Evolutionary conservation across 2,329 filamentous ascomycete species (phyloP), one percentile per base, ranked within the genome.

Genomic region (Hypomyces rosellus): DNA sequence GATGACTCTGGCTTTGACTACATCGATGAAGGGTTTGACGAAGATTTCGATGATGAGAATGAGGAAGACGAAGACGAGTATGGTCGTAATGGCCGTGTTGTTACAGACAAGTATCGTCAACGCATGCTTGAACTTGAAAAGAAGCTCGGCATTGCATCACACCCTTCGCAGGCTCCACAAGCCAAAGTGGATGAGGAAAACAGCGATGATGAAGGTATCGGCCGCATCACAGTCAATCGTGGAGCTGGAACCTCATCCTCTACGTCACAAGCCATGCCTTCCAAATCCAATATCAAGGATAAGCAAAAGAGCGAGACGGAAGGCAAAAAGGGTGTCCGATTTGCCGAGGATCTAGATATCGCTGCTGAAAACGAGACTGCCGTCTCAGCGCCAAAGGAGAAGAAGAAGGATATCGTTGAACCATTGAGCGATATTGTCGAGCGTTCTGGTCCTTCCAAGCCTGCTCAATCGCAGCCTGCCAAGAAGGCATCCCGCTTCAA

Each of bases 81-180:
- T 62, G 92, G 92, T 4, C 82, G 88, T 15, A 92, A 80, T 8
- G 74, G 77, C 15, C 76, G 76, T 16, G 75, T 84, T 12, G 70
- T 96, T 46, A 82, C 81, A 14, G 82, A 89, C 40, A 84, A 88
- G 13, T 95, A 95, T 61, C 81, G 84, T 33, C 76, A 80, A 58
- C 80, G 88, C 58, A 97, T 99, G 93, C 77, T 86, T 41, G 88
- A 91, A 57, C 74, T 99, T 4, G 88, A 96, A 67, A 76, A 85
- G 63, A 85, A 83, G 55, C 76, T 96, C 1, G 77, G 75, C n/a
- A 78, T 84, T 55, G 78, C 72, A 55, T 74, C 74, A 3, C 69
- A 70, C 13, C 74, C 72, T 44, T 70, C 67, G 75, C 62, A 85
- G 80, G 61, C 81, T 76, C 45, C 81, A 78, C 62, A 85, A 79